Evolutionary conservation across 2,329 filamentous ascomycete species (phyloP), one percentile per base, ranked within the genome.

Genomic region (Aureobasidium vineae): DNA sequence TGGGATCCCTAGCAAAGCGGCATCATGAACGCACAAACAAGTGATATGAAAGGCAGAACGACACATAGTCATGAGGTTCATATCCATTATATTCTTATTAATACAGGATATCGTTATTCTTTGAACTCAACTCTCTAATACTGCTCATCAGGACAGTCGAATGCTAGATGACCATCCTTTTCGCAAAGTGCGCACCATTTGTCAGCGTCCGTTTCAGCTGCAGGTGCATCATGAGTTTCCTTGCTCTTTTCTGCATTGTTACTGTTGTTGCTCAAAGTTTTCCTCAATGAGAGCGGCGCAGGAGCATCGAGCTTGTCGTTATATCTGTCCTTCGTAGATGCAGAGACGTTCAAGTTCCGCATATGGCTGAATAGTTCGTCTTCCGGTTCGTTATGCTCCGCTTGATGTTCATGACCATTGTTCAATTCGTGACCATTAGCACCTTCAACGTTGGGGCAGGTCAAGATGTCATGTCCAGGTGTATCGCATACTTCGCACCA

Each of bases 101-200:
- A 57, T 53, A 56, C 38, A 65, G 11, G n/a, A 19, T 45, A 21
- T 52, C 7, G 11, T 43, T 38, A 10, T 54, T 36, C 19, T 36
- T 5, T 56, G 7, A 26, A 1, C 19, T 10, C 2, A 21, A 21
- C 3, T 11, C 16, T 45, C 26, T 38, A 77, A 61, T 77, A 77
- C 70, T 75, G 74, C 70, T 77, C 75, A 68, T 77, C 73, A 28
- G 76, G 75, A 67, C 76, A 77, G 66, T 77, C 75, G 66, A 75
- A 77, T 21, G 94, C 97, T 78, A 97, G 91, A 76, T 99, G 95
- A 16, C 95, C 95, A 74, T 99, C 95, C 69, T 91, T 87, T 81
- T 99, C 95, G 76, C 95, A 99, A 52, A 98, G 83, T 19, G 95
- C 95, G 78, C 95, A 99, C 95, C 95, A 99, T 79, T 97, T 97